Percentiles rank a stretch among this genome's conserved stretches.
These are phyloP conservation scores for Fusarium subtropicale DNA, from an alignment of 2,329 filamentous ascomycete genomes.

Conservation along the genomic window DNA sequence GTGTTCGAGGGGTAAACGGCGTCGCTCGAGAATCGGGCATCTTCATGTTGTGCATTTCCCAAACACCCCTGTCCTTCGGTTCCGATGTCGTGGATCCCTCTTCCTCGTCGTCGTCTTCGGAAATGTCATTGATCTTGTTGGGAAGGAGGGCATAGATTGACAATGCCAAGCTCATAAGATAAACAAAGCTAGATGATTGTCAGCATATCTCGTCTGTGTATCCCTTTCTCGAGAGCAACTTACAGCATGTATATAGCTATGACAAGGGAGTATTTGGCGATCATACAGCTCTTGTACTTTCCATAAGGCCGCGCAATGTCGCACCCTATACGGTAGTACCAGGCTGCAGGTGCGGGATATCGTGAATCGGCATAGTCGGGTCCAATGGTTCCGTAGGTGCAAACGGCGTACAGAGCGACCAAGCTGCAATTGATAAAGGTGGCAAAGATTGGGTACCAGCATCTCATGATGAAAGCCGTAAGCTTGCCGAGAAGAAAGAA, in stretches of 20 bases:
- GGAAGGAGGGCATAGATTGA: conserved; percentile 69
- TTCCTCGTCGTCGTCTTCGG: conserved; percentile 57
- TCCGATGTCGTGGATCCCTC: conserved; percentile 51
- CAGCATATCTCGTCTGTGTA: neutral
- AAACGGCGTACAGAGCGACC: conserved; percentile 71
- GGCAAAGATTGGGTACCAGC: conserved; percentile 75
- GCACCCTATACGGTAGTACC: conserved; percentile 81
- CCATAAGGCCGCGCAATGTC: conserved; percentile 65
- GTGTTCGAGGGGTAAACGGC: conserved; percentile 74
- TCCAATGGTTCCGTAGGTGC: conserved; percentile 76
- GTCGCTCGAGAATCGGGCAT: conserved; percentile 49
- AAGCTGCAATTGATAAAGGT: conserved; percentile 68
- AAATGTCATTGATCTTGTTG: conserved; percentile 64
- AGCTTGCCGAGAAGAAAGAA: conserved; percentile 80
- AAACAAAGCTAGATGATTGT: conserved; percentile 63
- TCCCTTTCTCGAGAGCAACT: conserved; percentile 50
- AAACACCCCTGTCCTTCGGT: conserved; percentile 59
- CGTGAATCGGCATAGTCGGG: conserved; percentile 76
- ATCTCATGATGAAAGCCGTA: conserved; percentile 75
- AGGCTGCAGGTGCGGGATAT: conserved; percentile 72
- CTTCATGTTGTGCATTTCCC: conserved; percentile 69
- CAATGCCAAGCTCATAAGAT: conserved; percentile 68
- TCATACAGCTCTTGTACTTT: conserved; percentile 69
- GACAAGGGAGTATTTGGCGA: conserved; percentile 76
- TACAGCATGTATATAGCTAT: conserved; percentile 76